These are phyloP conservation scores for Haplographium delicatum DNA, from an alignment of 495 filamentous ascomycete genomes.

Conservation along the genomic window DNA sequence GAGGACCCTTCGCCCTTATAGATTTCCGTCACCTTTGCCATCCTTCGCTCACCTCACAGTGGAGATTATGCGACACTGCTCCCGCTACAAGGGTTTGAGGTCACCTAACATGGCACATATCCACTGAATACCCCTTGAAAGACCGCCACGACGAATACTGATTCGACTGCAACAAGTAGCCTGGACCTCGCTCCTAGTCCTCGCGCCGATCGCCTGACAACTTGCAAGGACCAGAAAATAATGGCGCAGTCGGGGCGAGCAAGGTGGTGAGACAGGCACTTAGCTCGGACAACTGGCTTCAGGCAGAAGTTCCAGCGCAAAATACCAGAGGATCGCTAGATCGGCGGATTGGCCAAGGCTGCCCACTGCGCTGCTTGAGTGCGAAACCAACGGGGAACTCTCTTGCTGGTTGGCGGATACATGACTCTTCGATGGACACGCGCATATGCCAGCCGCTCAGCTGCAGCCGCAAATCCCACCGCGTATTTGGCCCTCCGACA, in stretches of 20 bases:
- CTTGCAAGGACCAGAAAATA: conserved; percentile 1
- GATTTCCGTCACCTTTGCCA: neutral
- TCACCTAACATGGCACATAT: conserved; percentile 12
- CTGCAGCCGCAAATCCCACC: neutral
- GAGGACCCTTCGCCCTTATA: conserved; percentile 11
- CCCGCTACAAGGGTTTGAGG: conserved; percentile 6
- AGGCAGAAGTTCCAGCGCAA: conserved; percentile 7
- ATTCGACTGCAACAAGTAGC: too few relatives aligned
- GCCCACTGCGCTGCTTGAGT: neutral
- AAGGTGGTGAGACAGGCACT: too few relatives aligned
- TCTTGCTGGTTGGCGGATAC: too few relatives aligned
- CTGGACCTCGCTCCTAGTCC: neutral
- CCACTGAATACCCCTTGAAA: conserved; percentile 1
- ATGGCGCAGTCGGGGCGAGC: conserved; percentile 17
- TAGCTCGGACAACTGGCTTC: conserved; percentile 13
- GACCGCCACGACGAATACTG: conserved; percentile 12
- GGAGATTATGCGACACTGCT: conserved; percentile 16
- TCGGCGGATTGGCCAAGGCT: conserved; percentile 1
- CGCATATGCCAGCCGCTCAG: neutral
- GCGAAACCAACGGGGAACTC: too few relatives aligned
- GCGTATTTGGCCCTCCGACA: too few relatives aligned
- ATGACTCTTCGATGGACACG: too few relatives aligned
- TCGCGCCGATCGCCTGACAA: conserved; percentile 20
- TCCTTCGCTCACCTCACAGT: conserved; percentile 8
- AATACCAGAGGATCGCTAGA: conserved; percentile 11